Evolutionary conservation across 2,329 filamentous ascomycete species (phyloP).

Genomic region (Colletotrichum orbiculare): DNA sequence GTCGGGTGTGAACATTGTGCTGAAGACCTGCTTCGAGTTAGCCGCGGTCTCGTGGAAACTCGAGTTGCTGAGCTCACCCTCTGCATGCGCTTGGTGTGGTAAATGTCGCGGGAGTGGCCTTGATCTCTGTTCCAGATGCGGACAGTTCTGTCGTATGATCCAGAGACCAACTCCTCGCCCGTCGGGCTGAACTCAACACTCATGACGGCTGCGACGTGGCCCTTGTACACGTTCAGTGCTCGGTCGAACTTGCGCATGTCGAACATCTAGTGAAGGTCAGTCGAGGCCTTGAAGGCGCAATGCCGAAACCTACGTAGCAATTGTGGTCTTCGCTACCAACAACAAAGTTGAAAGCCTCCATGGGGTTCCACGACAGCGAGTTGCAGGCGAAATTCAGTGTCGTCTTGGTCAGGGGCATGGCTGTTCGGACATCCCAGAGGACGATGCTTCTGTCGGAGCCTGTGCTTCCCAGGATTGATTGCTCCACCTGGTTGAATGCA

Average conservation of each 20-base stretch:
- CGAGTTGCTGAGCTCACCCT: constrained; percentile 58
- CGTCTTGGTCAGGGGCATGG: constrained; percentile 82
- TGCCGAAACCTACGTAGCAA: constrained; percentile 55
- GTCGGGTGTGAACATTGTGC: constrained; percentile 86
- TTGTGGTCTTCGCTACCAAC: constrained; percentile 96
- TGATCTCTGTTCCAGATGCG: constrained; percentile 84
- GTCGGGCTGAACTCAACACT: constrained; percentile 96
- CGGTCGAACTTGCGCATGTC: constrained; percentile 93
- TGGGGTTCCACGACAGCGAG: constrained; percentile 90
- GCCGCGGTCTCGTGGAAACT: neutral
- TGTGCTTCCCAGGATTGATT: constrained; percentile 86
- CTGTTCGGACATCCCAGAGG: constrained; percentile 91
- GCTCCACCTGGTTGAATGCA: constrained; percentile 94
- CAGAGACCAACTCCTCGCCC: constrained; percentile 91
- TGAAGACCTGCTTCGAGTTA: constrained; percentile 65
- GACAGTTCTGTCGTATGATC: constrained; percentile 86
- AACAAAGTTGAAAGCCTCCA: constrained; percentile 96
- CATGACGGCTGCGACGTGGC: constrained; percentile 92
- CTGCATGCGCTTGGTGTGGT: constrained; percentile 98
- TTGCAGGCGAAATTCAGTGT: constrained; percentile 87
- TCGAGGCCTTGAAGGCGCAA: neutral
- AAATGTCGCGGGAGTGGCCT: constrained; percentile 91
- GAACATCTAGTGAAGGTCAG: constrained; percentile 65
- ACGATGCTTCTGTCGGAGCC: constrained; percentile 88
- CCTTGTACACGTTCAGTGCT: constrained; percentile 89